These are phyloP conservation scores for Phlebiopsis gigantea DNA, from an alignment of 768 basidiomycete genomes.

Conservation along the genomic window DNA sequence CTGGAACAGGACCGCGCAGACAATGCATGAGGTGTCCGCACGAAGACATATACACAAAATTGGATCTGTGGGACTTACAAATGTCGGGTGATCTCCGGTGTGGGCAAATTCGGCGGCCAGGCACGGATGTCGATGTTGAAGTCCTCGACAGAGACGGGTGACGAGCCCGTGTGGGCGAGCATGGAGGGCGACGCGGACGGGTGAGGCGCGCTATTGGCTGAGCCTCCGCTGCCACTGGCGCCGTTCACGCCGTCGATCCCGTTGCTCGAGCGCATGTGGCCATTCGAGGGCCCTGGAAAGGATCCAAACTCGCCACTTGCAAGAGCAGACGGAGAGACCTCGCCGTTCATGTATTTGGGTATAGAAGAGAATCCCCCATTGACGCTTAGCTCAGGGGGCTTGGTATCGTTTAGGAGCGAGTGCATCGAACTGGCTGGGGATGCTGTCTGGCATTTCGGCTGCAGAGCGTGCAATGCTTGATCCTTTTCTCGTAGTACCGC, in stretches of 20 bases:
- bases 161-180: not conserved
- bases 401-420: not conserved
- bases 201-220: not conserved
- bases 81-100: constrained; percentile 6
- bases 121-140: constrained; percentile 4
- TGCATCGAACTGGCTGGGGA: not conserved
- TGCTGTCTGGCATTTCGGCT: too few species aligned
- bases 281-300: not conserved
- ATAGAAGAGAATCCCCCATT: not conserved
- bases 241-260: not conserved
- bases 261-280: not conserved
- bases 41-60: not conserved
- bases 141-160: not conserved
- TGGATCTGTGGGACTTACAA: not conserved
- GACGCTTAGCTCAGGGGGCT: not conserved
- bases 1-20: constrained; percentile 16
- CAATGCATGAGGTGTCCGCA: not conserved
- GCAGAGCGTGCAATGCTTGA: constrained; percentile 2
- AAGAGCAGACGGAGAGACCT: not conserved
- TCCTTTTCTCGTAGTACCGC: constrained; percentile 56
- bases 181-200: not conserved
- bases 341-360: not conserved
- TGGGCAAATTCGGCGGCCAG: constrained; percentile 14
- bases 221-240: not conserved
- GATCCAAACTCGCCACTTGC: not conserved